Evolutionary conservation across 208 protist genomes (phyloP), one percentile per base, ranked within the genome.

Genomic region (Crithidia fasciculata): DNA sequence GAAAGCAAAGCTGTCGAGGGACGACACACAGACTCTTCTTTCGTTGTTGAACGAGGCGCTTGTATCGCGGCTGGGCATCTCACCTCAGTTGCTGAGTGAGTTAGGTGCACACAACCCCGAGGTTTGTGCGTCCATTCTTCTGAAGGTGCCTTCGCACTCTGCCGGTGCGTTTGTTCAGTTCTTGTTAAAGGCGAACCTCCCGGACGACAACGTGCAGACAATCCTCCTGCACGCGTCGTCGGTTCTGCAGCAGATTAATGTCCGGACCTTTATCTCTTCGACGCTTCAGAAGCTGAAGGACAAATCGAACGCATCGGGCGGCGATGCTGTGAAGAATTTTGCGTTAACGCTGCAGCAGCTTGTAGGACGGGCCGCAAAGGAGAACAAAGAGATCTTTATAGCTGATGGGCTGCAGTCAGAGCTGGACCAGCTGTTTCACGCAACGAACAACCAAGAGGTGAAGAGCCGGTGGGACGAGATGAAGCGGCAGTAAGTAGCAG

Each of bases 361-460:
- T 0, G 64, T 94, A 36, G 84, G 79, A 7, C 87, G 89, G 49
- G 72, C 74, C 5, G 72, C 80, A 6, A 90, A 89, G 62, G 89
- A 90, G 47, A 92, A 92, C 62, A 90, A 90, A 52, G 87, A 90
- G 41, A 81, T 94, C 36, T 89, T 81, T 40, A 81, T 94, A 43
- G 69, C 84, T 4, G 83, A 89, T 12, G 50, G 57, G 2, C 55
- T 86, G 4, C 86, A 85, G 44, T 18, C 54, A 41, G 83, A 92
- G 39, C 76, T 92, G 43, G 87, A 81, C 36, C 60, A 78, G 44
- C 58, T 92, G 16, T 86, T 90, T 69, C 78, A 83, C 54, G 72
- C 61, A 12, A 82, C 74, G 43, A 80, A 74, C 43, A 57, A 79
- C 41, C 74, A 79, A 40, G 89, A 94, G 50, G 74, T 92, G 53